Evolutionary conservation across 2,329 filamentous ascomycete genomes (phyloP), one percentile per base, ranked within the genome.

Genomic region (Alternaria ethzedia): DNA sequence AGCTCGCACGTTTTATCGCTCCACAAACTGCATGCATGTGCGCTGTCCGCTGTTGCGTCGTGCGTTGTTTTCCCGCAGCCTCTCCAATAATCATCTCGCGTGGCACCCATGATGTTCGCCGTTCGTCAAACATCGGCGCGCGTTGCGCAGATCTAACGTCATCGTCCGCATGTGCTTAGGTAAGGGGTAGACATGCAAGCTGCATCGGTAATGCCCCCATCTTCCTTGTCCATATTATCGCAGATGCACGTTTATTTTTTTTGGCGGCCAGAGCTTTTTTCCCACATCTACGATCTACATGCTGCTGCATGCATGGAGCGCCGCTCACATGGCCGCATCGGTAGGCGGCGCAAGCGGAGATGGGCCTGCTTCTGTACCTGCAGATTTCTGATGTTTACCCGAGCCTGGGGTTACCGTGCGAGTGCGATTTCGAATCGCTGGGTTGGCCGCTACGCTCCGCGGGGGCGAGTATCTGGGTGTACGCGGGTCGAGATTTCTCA

Each of bases 381-480:
- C 59, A 65, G 52, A 25, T 46, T 28, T 1, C n/a, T 26, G 4
- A 52, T 25, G 30, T 25, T n/a, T 25, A 41, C 6, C 49, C 20
- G 30, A 20, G 49, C 20, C 20, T 41, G 49, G 36, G 49, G 20
- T 3, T 7, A 2, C 28, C 12, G 28, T 32, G 28, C 28, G 2
- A 32, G 28, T 36, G 30, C 49, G 7, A 59, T 46, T 59, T n/a
- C n/a, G 54, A 45, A 41, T 57, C 21, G 26, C 41, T 36, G 32
- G 54, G n/a, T 43, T 23, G 20, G 41, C 1, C 0, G 43, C 51
- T 63, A 63, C 65, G 65, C 51, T 63, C 65, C 65, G 65, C 65
- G 63, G 65, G 65, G 54, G 25, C 28, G 32, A 52, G 26, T 44
- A 54, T 43, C 57, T 45, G 36, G 36, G 17, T 41, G 36, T 41